phyloP scores from a whole-genome alignment of 805 yeast genomes.

The Kuraishia ogatae region DNA sequence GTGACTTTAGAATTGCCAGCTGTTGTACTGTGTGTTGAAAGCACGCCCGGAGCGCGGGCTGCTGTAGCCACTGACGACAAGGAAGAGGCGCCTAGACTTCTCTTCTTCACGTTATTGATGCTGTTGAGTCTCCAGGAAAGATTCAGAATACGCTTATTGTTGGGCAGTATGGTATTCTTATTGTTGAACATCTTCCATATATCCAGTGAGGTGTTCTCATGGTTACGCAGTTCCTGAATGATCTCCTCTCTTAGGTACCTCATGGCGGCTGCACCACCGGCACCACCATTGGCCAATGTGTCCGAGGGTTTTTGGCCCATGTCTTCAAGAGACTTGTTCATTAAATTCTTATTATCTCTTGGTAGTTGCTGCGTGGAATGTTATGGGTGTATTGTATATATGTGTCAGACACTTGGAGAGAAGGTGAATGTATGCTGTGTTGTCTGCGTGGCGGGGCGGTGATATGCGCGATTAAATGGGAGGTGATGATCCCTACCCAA shows the following conservation, averaged over 20 bases:
- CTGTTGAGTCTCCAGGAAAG: slow-evolving; percentile 27
- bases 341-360: no score
- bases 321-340: not conserved
- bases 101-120: slow-evolving; percentile 16
- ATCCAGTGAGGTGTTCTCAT: slow-evolving; percentile 20
- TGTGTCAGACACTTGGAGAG: no score
- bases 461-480: not conserved
- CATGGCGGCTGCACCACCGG: not conserved
- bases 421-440: no score
- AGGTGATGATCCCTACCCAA: not conserved
- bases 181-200: slow-evolving; percentile 27
- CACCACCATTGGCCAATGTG: not conserved
- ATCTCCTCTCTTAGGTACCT: slow-evolving; percentile 17
- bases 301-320: not conserved
- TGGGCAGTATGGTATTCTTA: slow-evolving; percentile 23
- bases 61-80: not conserved
- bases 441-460: no score
- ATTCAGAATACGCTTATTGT: slow-evolving; percentile 24
- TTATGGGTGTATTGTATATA: no score
- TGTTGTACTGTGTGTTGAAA: not conserved
- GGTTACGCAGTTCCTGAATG: slow-evolving; percentile 15
- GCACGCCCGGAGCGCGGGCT: not conserved
- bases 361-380: not conserved
- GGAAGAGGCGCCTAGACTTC: no score
- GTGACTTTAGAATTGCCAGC: not conserved